Base-by-base conservation (phyloP, 2,329 filamentous ascomycete species). In the Plenodomus lindquistii region DNA sequence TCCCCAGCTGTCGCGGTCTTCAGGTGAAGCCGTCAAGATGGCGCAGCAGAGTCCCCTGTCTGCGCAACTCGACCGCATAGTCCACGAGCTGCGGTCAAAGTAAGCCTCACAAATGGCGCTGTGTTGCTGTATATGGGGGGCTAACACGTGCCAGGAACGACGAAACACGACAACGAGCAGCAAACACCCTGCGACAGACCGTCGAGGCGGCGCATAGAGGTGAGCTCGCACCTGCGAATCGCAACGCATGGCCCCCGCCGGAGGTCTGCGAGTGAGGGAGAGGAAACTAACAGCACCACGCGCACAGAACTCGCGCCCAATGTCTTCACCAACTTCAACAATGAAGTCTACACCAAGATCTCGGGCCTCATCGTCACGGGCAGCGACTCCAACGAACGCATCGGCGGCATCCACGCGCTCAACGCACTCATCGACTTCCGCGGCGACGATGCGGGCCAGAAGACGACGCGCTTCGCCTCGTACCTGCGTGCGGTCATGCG, bases 361-460 rank as follows among this genome's bases (percentile, higher is more conserved):
- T 84, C 84, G 46, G 78, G 81, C 57, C 81, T 97, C 57, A 91
- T 96, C 53, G 85, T 91, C 40, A 90, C 93, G 71, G 89, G 91
- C 55, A 87, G 84, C 75, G 92, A 96, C 71, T 87, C 90, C 4
- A 85, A 87, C 62, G 94, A 99, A 70, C 87, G 91, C 49, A 85
- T 97, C 47, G 94, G 92, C 54, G 95, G 94, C 43, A 88, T 99
- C 54, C 87, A 94, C 63, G 93, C 93, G 50, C 84, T 99, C 52
- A 93, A 96, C 72, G 87, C 88, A 48, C 84, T 99, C 45, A 93
- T 97, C 73, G 92, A 97, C 71, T 97, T 97, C 70, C 93, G 97
- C 63, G 93, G 92, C 50, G 90, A 97, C 62, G 95, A 99, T 75
- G 85, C 89, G 19, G 91, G 90, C 29, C 85, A 91, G 65, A 97